Base-by-base conservation (phyloP, 495 filamentous ascomycete species). In the Clohesyomyces aquaticus region DNA sequence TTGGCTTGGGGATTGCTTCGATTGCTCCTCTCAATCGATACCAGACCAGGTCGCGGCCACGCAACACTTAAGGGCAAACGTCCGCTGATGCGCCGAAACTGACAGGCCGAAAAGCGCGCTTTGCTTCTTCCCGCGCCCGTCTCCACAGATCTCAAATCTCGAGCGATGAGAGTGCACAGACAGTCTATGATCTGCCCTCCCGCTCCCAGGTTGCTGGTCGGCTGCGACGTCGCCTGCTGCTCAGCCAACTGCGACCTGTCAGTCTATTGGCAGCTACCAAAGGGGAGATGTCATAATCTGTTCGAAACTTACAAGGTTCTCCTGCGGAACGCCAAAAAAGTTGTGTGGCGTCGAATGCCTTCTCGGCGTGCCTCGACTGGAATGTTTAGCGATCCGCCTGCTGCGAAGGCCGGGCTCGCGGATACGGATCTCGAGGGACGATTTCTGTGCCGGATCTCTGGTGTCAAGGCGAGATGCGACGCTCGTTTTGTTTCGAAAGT, bases 251-350 rank as follows among this genome's bases (percentile, higher is more conserved):
- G 55, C 18, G 56, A 60, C 63, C 55, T 69, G 61, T 69, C 66
- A 66, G 63, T 66, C 49, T 38, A 19, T 19, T 59, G 51, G 48
- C 46, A 52, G 53, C 45, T 59, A 43, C 59, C 51, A 43, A 41
- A 51, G 51, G 53, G 58, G 50, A 48, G 48, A 54, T 65, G 62
- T 61, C 61, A 52, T 29, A 50, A 63, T 65, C 52, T 63, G n/a
- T 52, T 55, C 59, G 54, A 66, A 66, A 70, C 67, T 43, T 70
- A 70, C 67, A 11, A 66, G 67, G 67, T 56, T 66, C 47, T 66
- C 41, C 63, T 66, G 67, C 52, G 58, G 56, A 19, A 22, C 45
- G 38, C 55, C 49, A 26, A 55, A 56, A 61, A 53, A 65, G 45
- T 60, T 19, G 35, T 61, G 67, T 70, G 67, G 67, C 67, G 67